Base-by-base conservation (phyloP, 805 yeast genomes). In the Saitoella complicata region DNA sequence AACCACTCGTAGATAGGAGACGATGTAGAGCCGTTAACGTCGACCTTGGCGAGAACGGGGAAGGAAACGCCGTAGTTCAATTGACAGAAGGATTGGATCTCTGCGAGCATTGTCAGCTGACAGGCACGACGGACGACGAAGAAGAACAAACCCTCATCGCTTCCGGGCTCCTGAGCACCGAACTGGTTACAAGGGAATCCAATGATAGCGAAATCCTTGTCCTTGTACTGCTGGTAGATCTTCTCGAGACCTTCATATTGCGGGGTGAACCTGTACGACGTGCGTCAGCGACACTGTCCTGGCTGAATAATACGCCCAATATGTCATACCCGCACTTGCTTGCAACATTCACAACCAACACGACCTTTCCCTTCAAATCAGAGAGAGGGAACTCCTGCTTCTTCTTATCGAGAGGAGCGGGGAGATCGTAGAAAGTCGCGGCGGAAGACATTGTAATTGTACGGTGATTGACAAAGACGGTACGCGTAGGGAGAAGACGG, bases 121-220 rank as follows among this genome's bases (percentile, higher is more conserved):
- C 12, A 10, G 29, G 29, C 9, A 36, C 1, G 29, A n/a, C 38
- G 7, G 13, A 9, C 7, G 29, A 21, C 21, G 29, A 9, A 37
- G 7, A 10, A 37, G 8, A 13, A 13, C 38, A 30, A 13, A 55
- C 81, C 86, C 46, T 76, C 72, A 42, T 72, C 75, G 2, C 72
- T 57, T 3, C 77, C 78, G 5, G 53, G 91, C 79, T 63, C 87
- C 83, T 67, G 91, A 80, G 54, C 38, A 44, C 80, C 87, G 59
- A 86, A 86, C 60, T 85, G 95, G 64, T 84, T 82, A 63, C 95
- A 83, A 32, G 96, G 96, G 71, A 86, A 85, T 0, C 86, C 95
- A 34, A 86, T 51, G 31, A 86, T 69, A 39, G 65, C 75, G 29
- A 87, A 66, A 1, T 83, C 93, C 49, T 71, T 56, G 41, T 70